Base-by-base conservation (phyloP, 306 rosid genomes). In the Lathyrus aphaca region DNA sequence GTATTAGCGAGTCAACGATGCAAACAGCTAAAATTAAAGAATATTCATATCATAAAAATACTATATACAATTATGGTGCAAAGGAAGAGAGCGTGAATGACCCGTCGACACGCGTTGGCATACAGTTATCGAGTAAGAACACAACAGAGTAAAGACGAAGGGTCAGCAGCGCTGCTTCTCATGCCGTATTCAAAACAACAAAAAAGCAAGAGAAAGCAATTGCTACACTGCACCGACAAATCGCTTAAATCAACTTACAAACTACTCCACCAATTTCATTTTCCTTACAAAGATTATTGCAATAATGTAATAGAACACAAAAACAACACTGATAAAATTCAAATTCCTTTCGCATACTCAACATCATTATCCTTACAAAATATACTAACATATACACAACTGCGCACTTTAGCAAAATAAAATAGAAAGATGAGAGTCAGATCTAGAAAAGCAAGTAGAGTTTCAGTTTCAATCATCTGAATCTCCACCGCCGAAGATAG, bases 401-500 rank as follows among this genome's bases (percentile, higher is more conserved):
- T 11, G 27, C 17, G 30, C 39, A 18, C 15, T 17, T 16, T 35
- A 8, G 17, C 8, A 35, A 35, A 35, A 35, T 35, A 35, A 40
- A 48, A 6, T 4, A 42, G 8, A 19, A 25, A 2, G 4, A 2
- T 0, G 0, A 6, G 29, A 44, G 40, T 14, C 23, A 78, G 88
- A 77, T 83, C 86, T 39, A 59, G 45, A 16, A 65, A 37, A 8
- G 17, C n/a, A 5, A 0, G 3, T 5, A 15, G 39, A 19, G 10
- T 5, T 25, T 82, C 81, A 90, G 2, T 86, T 25, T 82, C 81
- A 92, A 1, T 86, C 98, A 32, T 74, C 92, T 66, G 90, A 82
- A 43, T 90, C 89, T 13, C 44, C 88, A 35, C 86, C 92, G 63
- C 96, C 91, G 77, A 94, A 94, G 85, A 94, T 75, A 25, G 99